Percentiles rank a stretch among this genome's conserved stretches.
These are phyloP conservation scores for Amanita inopinata DNA, from an alignment of 768 basidiomycete genomes.

Conservation along the genomic window DNA sequence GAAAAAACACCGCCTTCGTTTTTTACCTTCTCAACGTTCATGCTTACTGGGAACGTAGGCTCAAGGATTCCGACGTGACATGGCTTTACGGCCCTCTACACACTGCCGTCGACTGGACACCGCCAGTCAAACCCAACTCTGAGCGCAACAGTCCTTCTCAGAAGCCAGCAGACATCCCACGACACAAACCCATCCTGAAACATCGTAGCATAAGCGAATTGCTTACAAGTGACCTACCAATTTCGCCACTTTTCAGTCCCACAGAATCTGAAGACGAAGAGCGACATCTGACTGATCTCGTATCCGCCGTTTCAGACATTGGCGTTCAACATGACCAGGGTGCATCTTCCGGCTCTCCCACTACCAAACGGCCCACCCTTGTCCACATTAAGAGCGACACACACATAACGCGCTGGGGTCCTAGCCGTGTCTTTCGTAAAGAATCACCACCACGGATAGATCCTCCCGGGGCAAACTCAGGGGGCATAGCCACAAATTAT, in stretches of 20 bases:
- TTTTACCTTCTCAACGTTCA: constrained; percentile 10
- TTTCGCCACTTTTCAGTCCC: constrained; percentile 53
- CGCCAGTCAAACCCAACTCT: constrained; percentile 46
- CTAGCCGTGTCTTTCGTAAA: constrained; percentile 43
- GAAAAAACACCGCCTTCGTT: constrained; percentile 8
- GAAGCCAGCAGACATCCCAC: constrained; percentile 11
- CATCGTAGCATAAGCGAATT: constrained; percentile 88
- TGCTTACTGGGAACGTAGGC: constrained; percentile 40
- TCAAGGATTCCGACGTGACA: constrained; percentile 98
- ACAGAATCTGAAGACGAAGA: constrained; percentile 45
- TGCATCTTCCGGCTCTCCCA: constrained; percentile 1
- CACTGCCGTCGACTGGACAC: constrained; percentile 80
- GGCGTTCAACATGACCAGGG: background rate
- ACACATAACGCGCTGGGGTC: constrained; percentile 52
- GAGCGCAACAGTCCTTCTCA: constrained; percentile 43
- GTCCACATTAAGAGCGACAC: constrained; percentile 86
- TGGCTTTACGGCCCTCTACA: constrained; percentile 98
- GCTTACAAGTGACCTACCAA: constrained; percentile 63
- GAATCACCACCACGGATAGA: constrained; percentile 63
- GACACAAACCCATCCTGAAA: constrained; percentile 87
- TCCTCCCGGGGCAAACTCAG: constrained; percentile 22
- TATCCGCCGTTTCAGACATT: constrained; percentile 1
- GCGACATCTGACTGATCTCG: constrained; percentile 10
- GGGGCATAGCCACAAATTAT: constrained; percentile 11
- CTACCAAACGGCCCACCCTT: constrained; percentile 46